phyloP scores from a whole-genome alignment of 2,329 filamentous ascomycete species.

The Ascocoryne sarcoides region DNA sequence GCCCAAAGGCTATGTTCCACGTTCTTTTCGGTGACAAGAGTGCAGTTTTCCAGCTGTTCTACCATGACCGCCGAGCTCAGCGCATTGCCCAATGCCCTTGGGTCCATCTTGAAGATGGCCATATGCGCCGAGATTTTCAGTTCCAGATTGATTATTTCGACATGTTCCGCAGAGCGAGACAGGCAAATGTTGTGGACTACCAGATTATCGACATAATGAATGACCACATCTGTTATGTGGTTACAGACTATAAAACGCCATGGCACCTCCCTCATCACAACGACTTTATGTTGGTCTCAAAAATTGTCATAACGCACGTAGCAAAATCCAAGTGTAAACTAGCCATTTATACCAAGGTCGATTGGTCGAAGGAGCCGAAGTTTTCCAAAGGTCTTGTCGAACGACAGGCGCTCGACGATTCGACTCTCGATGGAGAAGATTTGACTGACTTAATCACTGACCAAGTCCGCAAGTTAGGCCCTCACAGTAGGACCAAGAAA shows the following conservation, averaged over 20 bases:
- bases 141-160: constrained; percentile 66
- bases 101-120: constrained; percentile 59
- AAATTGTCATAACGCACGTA: constrained; percentile 88
- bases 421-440: constrained; percentile 62
- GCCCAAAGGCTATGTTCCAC: constrained; percentile 90
- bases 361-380: constrained; percentile 65
- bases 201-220: constrained; percentile 79
- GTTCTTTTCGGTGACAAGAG: constrained; percentile 95
- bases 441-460: constrained; percentile 68
- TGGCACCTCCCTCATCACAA: constrained; percentile 70
- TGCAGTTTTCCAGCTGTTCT: constrained; percentile 84
- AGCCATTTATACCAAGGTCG: constrained; percentile 77
- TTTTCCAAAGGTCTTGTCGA: constrained; percentile 55
- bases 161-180: constrained; percentile 53
- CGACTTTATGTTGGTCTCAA: constrained; percentile 74
- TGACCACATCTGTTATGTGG: constrained; percentile 63
- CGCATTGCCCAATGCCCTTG: constrained; percentile 83
- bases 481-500: constrained; percentile 65
- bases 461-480: constrained; percentile 65
- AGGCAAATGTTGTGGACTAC: constrained; percentile 63
- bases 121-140: constrained; percentile 68
- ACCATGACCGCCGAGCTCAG: constrained; percentile 71
- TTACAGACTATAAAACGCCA: constrained; percentile 52
- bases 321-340: constrained; percentile 90
- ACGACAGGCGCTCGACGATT: constrained; percentile 66